Evolutionary conservation across 257 asterid species (phyloP).

Genomic region (Anisodus tanguticus): DNA sequence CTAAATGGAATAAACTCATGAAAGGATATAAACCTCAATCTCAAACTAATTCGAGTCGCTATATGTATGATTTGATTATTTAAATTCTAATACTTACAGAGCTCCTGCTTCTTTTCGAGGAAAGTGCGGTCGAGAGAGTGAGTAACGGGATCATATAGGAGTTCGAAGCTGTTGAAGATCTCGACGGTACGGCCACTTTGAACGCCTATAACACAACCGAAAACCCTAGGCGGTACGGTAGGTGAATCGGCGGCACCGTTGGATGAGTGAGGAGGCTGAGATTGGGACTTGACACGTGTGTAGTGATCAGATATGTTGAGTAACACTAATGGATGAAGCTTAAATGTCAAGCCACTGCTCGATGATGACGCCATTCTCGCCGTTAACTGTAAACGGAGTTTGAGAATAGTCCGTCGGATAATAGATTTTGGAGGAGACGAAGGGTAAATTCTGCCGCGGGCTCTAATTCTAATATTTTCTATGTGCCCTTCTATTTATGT

Average conservation of each 20-base stretch:
- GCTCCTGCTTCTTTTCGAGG: slow-evolving; percentile 96
- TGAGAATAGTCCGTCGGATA: background rate
- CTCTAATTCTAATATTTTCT: background rate
- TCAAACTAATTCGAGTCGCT: background rate
- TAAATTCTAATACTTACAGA: slow-evolving; percentile 52
- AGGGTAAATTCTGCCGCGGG: background rate
- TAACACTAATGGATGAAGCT: slow-evolving; percentile 93
- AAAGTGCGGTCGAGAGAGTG: slow-evolving; percentile 81
- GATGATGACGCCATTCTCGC: slow-evolving; percentile 77
- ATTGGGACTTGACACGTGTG: slow-evolving; percentile 87
- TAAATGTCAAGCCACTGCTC: slow-evolving; percentile 95
- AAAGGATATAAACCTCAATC: background rate
- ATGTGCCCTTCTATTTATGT: too few species aligned
- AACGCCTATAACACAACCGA: slow-evolving; percentile 96
- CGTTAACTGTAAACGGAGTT: background rate
- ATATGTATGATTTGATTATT: background rate
- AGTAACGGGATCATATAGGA: slow-evolving; percentile 69
- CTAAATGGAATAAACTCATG: background rate
- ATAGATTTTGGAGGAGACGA: background rate
- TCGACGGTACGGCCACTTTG: slow-evolving; percentile 95
- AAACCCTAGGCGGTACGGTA: slow-evolving; percentile 62
- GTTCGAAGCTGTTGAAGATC: slow-evolving; percentile 97
- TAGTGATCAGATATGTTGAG: slow-evolving; percentile 94
- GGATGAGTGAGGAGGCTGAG: slow-evolving; percentile 52
- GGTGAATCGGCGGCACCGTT: slow-evolving; percentile 41